A percentile compares a stretch with the other conserved stretches of the same genome.
Conservation (phyloP, 352 stramenopile genomes). For the Bremia lactucae region DNA sequence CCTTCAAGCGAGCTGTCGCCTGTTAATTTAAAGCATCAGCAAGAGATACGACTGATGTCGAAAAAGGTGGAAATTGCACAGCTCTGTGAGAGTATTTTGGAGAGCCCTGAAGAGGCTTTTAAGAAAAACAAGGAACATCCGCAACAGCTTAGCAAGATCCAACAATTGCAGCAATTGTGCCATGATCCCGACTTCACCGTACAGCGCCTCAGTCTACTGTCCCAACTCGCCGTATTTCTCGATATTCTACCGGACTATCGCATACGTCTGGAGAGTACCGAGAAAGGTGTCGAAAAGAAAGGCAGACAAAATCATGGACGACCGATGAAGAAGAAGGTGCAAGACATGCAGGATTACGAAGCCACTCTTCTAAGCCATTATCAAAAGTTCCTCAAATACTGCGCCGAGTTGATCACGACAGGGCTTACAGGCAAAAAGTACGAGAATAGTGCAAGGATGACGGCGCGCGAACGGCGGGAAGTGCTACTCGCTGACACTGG, state of each 20-base stretch:
- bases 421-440: constrained; percentile 45
- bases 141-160: constrained; percentile 64
- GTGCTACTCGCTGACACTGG: constrained; percentile 59
- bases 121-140: constrained; percentile 83
- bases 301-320: constrained; percentile 79
- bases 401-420: constrained; percentile 44
- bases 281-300: constrained; percentile 53
- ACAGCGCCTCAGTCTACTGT: constrained; percentile 86
- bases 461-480: constrained; percentile 25
- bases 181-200: constrained; percentile 65
- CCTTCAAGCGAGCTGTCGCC: constrained; percentile 16
- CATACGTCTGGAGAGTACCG: constrained; percentile 83
- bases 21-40: constrained; percentile 60
- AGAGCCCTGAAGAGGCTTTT: constrained; percentile 77
- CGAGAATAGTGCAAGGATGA: constrained; percentile 28
- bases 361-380: constrained; percentile 66
- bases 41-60: constrained; percentile 44
- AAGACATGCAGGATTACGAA: constrained; percentile 82
- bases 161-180: constrained; percentile 64
- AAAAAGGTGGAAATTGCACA: constrained; percentile 87
- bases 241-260: constrained; percentile 93
- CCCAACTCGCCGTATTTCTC: constrained; percentile 89
- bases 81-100: constrained; percentile 83
- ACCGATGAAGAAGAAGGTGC: constrained; percentile 79
- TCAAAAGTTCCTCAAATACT: constrained; percentile 77